Evolutionary conservation across 495 filamentous ascomycete species (phyloP), one percentile per base, ranked within the genome.

Genomic region (Aspergillus funiculosus): DNA sequence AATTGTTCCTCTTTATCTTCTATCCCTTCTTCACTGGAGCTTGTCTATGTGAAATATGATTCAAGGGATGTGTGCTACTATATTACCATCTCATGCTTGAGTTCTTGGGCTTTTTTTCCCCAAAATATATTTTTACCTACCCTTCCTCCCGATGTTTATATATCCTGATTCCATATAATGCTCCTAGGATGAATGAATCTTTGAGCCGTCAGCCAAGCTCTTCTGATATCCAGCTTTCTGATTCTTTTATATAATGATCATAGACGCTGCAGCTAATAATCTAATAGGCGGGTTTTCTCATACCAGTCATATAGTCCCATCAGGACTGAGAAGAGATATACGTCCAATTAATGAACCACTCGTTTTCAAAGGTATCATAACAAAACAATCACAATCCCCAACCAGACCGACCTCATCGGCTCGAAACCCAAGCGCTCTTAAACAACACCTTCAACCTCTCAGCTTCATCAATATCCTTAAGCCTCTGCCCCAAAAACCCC

Each of bases 401-500:
- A 34, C 37, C 15, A 26, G 41, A 27, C 25, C 21, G 25, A 45
- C 42, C 37, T 47, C 27, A 59, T 32, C 48, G 52, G 47, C 45
- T 58, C 29, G 66, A 63, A 51, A 66, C 64, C 84, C 85, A 91
- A 26, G 85, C 83, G 39, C 61, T 69, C 62, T 74, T 83, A 53
- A 95, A 96, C 28, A 81, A 59, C n/a, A 57, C 64, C 35, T 73
- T 63, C 48, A 87, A 64, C 60, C 79, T 79, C 52, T 73, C 78
- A 6, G 83, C 86, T 46, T 80, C 76, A 42, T 64, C 66, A 46
- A 83, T 77, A 63, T 94, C 85, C 63, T 81, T 78, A 40, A 95
- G 51, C 63, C 86, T 77, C 73, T 87, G 84, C 54, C 78, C 63
- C 62, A 98, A 62, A 59, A 83, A 98, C 10, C 77, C 86, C 59